Conservation (phyloP, 352 stramenopile species). For the Blastocystis sp. region DNA sequence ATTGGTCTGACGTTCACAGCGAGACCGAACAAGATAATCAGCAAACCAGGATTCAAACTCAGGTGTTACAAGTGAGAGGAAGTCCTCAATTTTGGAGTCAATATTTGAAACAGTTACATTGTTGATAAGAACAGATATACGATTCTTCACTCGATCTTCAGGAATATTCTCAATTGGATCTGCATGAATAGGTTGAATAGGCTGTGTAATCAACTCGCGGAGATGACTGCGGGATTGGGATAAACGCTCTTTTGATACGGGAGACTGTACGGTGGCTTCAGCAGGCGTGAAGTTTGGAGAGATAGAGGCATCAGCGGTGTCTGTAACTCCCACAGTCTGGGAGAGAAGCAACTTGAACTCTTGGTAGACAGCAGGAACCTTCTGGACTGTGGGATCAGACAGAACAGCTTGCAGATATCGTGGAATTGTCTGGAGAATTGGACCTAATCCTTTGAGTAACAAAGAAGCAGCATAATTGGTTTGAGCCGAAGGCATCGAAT, state of each 20-base stretch:
- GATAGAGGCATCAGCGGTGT: not conserved
- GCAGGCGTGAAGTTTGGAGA: not conserved
- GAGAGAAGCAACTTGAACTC: not conserved
- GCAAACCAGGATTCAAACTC: conserved; percentile 35
- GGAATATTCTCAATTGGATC: not conserved
- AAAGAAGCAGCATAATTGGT: not conserved
- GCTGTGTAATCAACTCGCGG: not conserved
- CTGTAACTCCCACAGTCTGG: not conserved
- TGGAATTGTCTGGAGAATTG: not conserved
- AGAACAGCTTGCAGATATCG: not conserved
- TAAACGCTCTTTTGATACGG: not conserved
- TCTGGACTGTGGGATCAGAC: not conserved
- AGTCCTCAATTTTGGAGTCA: not conserved
- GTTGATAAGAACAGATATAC: conserved; percentile 50
- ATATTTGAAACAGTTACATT: conserved; percentile 28
- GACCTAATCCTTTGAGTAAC: not conserved
- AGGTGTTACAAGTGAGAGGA: not conserved
- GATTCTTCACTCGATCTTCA: conserved; percentile 11
- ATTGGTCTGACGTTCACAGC: conserved; percentile 18
- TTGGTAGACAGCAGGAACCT: not conserved
- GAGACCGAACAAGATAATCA: conserved; percentile 37
- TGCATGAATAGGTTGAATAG: not conserved
- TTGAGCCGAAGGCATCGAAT: not conserved
- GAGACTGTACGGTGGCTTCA: not conserved
- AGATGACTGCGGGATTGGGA: not conserved